Base-by-base conservation (phyloP, 1,139 yeast genomes). In the Blastobotrys illinoisensis region DNA sequence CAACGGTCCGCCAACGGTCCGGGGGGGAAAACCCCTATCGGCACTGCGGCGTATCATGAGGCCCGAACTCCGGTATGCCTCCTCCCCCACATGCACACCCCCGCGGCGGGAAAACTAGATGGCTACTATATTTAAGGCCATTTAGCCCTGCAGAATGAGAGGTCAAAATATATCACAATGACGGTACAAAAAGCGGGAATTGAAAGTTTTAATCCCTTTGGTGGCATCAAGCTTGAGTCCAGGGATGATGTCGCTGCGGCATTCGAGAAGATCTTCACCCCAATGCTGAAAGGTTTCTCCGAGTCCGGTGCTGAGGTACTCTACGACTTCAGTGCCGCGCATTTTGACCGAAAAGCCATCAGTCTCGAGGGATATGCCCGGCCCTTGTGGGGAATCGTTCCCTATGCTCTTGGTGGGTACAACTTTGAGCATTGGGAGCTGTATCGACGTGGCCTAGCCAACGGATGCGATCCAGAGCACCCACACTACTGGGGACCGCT, bases 311-410 rank as follows among this genome's bases (percentile, higher is more conserved):
- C 65, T 14, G 46, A 57, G 20, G 62, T 62, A 18, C 47, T 51
- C 20, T 46, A 62, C 3, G 65, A 62, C 46, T 53, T 46, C 13
- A 56, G 62, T 24, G 69, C 63, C 1, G 67, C 70, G 4, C 51
- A 53, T 28, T 67, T 65, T 51, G 59, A 58, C 43, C 49, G 55
- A 13, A 58, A 57, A 28, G 67, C 69, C 5, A 64, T 67, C 13
- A 62, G 62, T 21, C 53, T 68, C 11, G 71, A 68, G 54, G 71
- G 71, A 1, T 68, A 63, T 48, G 62, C 68, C 9, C 56, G 71
- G 44, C 69, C 70, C 3, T 49, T 68, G 46, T 68, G 70, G 70
- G 71, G 71, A 23, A 59, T 66, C 44, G 71, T 66, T 1, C 69
- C 71, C 1, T 63, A 54, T 48, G 65, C 57, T 11, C 53, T 57